Evolutionary conservation across 2,329 filamentous ascomycete genomes (phyloP), one percentile per base, ranked within the genome.

Genomic region (Blastomyces parvus): DNA sequence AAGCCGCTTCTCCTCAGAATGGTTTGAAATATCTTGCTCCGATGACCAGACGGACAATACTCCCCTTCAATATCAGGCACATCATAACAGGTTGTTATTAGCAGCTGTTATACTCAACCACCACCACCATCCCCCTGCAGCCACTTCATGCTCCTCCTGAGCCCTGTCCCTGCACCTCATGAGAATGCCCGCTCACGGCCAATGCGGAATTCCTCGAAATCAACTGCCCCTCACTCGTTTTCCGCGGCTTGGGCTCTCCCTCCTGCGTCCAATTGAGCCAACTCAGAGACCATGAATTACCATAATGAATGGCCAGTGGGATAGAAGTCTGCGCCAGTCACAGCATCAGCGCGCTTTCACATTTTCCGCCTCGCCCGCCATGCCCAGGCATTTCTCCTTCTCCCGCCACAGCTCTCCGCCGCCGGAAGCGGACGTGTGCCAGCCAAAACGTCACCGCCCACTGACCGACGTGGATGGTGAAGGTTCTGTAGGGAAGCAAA

Each of bases 401-500:
- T 65, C 67, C 40, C 74, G 71, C 44, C 67, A 66, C 27, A 63
- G 70, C 17, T 60, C 68, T 27, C 60, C 66, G 9, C 59, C 63
- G 22, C 27, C 59, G n/a, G n/a, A n/a, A n/a, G n/a, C 22, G 8
- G 58, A 52, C 40, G 65, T 66, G 55, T 59, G 60, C 33, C 22
- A n/a, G 42, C 56, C 64, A 36, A 69, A 70, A 55, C 87, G 86
- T 40, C 70, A 73, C 25, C 81, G 86, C 30, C 74, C 79, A 5
- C 67, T 76, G 1, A 80, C 83, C 44, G 86, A 88, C 66, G 82
- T 88, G 53, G 85, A 88, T 59, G 74, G 74, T 36, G 74, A 77
- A 33, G 69, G 84, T 80, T 62, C 82, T 79, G 60, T 78, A 80
- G 67, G 83, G 82, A 0, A 78, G 78, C 36, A 69, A 67, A n/a